Evolutionary conservation across 176 grass and related monocot genomes (phyloP), one percentile per base, ranked within the genome.

Genomic region (Carex cristatella): DNA sequence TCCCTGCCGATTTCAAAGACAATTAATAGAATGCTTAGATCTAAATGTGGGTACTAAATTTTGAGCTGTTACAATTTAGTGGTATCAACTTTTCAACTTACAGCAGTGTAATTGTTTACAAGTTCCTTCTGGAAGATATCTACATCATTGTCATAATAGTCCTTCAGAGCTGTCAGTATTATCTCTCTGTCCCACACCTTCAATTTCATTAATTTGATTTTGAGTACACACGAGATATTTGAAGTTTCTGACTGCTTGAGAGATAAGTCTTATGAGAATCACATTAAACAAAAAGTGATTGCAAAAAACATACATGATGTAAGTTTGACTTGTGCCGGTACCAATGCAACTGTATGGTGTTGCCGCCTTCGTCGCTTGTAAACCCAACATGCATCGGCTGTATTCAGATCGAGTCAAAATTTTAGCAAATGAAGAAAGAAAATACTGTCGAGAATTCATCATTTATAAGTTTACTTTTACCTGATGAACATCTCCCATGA

Each of bases 401-500:
- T 77, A 79, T 49, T 58, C 55, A 37, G 7, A 54, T 73, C 38
- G 48, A 7, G 53, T 84, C 7, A 73, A 57, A 82, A 58, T 31
- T 23, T 78, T 33, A 56, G 11, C 48, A n/a, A 9, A 79, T 61
- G 23, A 15, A 76, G 9, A 10, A 57, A 30, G 6, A 65, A 65
- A 65, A 15, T 30, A 68, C 42, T 46, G 30, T 59, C 1, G 16
- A 57, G 10, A 72, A 6, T 56, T 55, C 4, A 33, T 71, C 46
- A 9, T 44, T 10, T 54, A 16, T 65, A 66, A 30, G 13, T 64
- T 16, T n/a, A 8, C 0, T 1, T 0, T 70, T 84, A 87, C 92
- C 89, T 97, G 94, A 88, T 94, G 94, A 90, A 97, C 82, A 53
- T 97, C 92, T 46, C 94, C 94, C 90, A 93, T 97, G 88, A 97